Base-by-base conservation (phyloP, 148 eudicot genomes). In the Simmondsia chinensis region DNA sequence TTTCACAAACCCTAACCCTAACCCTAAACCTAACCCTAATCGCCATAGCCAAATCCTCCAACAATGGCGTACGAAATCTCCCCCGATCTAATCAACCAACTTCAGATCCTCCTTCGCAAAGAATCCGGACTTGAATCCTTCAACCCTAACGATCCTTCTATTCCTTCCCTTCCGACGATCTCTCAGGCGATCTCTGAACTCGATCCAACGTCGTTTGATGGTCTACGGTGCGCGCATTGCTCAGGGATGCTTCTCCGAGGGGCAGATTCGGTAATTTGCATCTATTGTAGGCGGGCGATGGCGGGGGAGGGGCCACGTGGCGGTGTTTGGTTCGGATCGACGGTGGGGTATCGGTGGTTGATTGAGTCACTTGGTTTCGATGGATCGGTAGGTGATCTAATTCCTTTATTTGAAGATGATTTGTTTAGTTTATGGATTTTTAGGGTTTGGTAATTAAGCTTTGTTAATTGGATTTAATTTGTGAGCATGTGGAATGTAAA, bases 331-430 rank as follows among this genome's bases (percentile, higher is more conserved):
- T 87, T 79, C 52, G 64, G 43, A 10, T 64, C 74, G 4, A 83
- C 82, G 3, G 8, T 70, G 11, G 96, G 75, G 4, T 87, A 62
- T 55, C 60, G 39, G 18, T 83, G 84, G 88, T 54, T 87, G 45
- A 63, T 83, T 9, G 63, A 65, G 14, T 74, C 94, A 3, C 74
- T 87, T 60, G 52, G 48, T 10, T 76, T 87, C 44, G 82, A 83
- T 74, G 88, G 78, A 74, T 76, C 84, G 60, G 97, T 83, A 45
- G 61, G 94, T 50, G 10, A 14, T 18, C 29, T 54, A 17, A 2
- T 37, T 7, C 42, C 20, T 9, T 41, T 33, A 8, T 33, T 29
- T 10, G 6, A 17, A 2, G 7, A 20, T 20, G 2, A 21, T 6
- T 16, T 12, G 50, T 14, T 33, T 4, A 9, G 5, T 10, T 41